These are phyloP conservation scores for Staphylotrichum longicolle DNA, from an alignment of 495 filamentous ascomycete species.

Conservation along the genomic window DNA sequence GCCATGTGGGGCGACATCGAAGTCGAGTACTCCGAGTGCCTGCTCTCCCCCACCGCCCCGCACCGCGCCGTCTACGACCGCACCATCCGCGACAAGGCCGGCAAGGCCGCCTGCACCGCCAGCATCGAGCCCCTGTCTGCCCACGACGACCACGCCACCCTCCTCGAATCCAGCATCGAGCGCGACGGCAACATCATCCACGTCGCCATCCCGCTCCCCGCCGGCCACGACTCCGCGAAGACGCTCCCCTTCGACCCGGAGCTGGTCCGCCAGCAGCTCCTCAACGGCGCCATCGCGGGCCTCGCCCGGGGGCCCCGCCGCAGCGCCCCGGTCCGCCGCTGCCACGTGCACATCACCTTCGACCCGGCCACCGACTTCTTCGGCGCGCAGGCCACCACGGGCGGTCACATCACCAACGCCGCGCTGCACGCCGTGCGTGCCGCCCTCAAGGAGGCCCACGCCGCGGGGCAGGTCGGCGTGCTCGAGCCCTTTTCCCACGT, in stretches of 20 bases:
- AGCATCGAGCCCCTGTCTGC: constrained; percentile 59
- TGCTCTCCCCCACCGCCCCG: constrained; percentile 51
- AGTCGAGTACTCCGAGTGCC: constrained; percentile 87
- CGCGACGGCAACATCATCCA: constrained; percentile 61
- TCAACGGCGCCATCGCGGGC: constrained; percentile 78
- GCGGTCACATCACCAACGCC: constrained; percentile 74
- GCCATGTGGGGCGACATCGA: constrained; percentile 90
- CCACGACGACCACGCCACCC: constrained; percentile 37
- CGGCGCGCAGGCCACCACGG: constrained; percentile 50
- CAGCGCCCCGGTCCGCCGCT: constrained; percentile 69
- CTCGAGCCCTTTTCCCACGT: constrained; percentile 94
- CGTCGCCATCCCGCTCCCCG: constrained; percentile 45
- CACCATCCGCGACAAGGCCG: constrained; percentile 73
- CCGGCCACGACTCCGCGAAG: constrained; percentile 26
- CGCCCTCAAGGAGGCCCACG: constrained; percentile 59
- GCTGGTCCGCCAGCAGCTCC: constrained; percentile 61
- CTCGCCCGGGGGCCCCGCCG: constrained; percentile 80
- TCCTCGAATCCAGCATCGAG: constrained; percentile 36
- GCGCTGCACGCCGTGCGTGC: constrained; percentile 67
- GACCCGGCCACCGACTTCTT: constrained; percentile 65
- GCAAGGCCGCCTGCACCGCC: constrained; percentile 73
- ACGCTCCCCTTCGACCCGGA: constrained; percentile 58
- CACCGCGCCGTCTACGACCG: constrained; percentile 68
- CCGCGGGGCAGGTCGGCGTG: constrained; percentile 53
- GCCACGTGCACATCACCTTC: constrained; percentile 65